Percentiles rank a stretch among this genome's conserved stretches.
Evolutionary conservation across 176 grass and related monocot genomes (phyloP).

Genomic region (Tillandsia leiboldiana): DNA sequence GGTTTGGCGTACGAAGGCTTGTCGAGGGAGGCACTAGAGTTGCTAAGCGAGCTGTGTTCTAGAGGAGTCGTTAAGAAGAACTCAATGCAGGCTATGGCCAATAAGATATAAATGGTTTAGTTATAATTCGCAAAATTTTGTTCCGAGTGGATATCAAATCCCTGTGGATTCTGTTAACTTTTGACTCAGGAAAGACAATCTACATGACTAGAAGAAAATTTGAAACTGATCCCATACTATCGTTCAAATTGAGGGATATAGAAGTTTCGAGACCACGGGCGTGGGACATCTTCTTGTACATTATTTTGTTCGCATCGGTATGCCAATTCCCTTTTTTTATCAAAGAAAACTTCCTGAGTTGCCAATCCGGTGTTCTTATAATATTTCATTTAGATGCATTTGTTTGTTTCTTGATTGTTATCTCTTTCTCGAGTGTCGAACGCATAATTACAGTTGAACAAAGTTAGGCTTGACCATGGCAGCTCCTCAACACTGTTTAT

Average conservation of each 20-base stretch:
- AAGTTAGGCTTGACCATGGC: too few species aligned
- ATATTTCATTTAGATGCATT: not conserved
- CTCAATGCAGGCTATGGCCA: constrained; percentile 15
- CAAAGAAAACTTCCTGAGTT: not conserved
- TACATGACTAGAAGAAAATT: not conserved
- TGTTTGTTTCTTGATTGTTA: not conserved
- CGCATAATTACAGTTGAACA: too few species aligned
- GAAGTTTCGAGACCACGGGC: not conserved
- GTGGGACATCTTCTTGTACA: not conserved
- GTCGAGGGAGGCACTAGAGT: constrained; percentile 43
- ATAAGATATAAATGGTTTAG: not conserved
- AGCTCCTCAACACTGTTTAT: too few species aligned
- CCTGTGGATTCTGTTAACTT: not conserved
- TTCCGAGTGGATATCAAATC: not conserved
- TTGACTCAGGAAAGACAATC: not conserved
- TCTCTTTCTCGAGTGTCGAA: not conserved
- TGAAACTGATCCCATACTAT: not conserved
- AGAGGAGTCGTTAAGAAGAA: constrained; percentile 46
- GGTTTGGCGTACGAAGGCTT: constrained; percentile 45
- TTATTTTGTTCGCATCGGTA: not conserved
- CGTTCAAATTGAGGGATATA: not conserved
- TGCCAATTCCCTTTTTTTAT: not conserved
- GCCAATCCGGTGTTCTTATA: not conserved
- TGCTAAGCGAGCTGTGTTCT: constrained; percentile 36
- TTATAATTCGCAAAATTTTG: not conserved